These are phyloP conservation scores for Zygoascus flipseniorum DNA, from an alignment of 805 yeast genomes.

Conservation along the genomic window DNA sequence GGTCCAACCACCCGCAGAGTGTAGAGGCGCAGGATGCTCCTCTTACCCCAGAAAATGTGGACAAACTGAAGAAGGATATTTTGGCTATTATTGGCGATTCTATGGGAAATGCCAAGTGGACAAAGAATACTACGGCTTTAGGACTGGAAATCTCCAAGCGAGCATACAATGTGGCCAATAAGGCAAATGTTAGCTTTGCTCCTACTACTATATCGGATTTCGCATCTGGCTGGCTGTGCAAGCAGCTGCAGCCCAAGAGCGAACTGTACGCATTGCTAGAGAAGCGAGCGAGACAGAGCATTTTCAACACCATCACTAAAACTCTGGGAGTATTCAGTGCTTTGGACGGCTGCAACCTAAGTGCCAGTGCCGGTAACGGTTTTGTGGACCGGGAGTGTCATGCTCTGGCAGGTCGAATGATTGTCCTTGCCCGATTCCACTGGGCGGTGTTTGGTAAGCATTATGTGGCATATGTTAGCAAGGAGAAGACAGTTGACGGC, in stretches of 20 bases:
- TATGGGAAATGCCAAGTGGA: constrained; percentile 85
- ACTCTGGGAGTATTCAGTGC: constrained; percentile 11
- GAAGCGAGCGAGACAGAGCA: constrained; percentile 31
- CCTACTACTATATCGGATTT: constrained; percentile 44
- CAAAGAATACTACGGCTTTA: constrained; percentile 65
- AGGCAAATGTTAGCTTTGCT: constrained; percentile 16
- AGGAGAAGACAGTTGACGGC: not conserved
- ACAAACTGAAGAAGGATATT: constrained; percentile 57
- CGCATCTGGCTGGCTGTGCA: constrained; percentile 69
- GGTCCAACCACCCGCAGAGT: constrained; percentile 26
- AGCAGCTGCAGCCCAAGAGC: constrained; percentile 78
- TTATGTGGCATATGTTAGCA: constrained; percentile 33
- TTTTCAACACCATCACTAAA: constrained; percentile 9
- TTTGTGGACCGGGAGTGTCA: constrained; percentile 37
- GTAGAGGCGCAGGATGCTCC: constrained; percentile 16
- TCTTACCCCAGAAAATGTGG: constrained; percentile 24
- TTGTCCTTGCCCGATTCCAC: constrained; percentile 65
- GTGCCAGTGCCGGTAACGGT: constrained; percentile 9
- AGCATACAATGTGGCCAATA: constrained; percentile 11
- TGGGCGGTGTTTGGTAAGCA: constrained; percentile 75
- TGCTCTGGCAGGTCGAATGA: constrained; percentile 49
- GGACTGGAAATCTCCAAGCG: constrained; percentile 55
- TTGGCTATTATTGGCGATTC: constrained; percentile 76
- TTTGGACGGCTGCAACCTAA: constrained; percentile 12
- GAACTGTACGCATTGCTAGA: constrained; percentile 73